These are phyloP conservation scores for Populus deltoides DNA, from an alignment of 345 rosid species.

Conservation along the genomic window DNA sequence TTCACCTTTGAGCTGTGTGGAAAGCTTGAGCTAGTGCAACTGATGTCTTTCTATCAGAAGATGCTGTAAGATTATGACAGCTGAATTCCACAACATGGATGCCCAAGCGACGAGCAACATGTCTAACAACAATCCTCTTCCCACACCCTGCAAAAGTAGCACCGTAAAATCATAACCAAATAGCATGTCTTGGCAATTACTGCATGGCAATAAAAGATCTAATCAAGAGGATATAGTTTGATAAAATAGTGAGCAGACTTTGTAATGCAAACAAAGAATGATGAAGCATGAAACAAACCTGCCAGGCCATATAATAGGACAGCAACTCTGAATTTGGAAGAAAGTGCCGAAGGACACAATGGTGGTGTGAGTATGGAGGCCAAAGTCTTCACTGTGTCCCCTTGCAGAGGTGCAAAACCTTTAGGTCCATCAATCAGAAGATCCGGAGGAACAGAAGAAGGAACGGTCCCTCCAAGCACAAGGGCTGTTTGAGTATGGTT, in stretches of 20 bases:
- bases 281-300: constrained; percentile 43
- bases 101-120: constrained; percentile 71
- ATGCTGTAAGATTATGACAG: constrained; percentile 70
- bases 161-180: neutral
- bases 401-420: constrained; percentile 59
- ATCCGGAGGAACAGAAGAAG: constrained; percentile 81
- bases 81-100: constrained; percentile 90
- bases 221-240: neutral
- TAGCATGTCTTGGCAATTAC: constrained; percentile 3
- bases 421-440: constrained; percentile 47
- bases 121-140: constrained; percentile 80
- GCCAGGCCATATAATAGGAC: constrained; percentile 70
- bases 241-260: neutral
- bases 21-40: constrained; percentile 79
- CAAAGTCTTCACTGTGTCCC: constrained; percentile 56
- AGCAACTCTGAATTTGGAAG: constrained; percentile 87
- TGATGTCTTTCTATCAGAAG: constrained; percentile 75
- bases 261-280: constrained; percentile 12
- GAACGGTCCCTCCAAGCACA: constrained; percentile 80
- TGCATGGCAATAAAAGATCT: constrained; percentile 5
- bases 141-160: constrained; percentile 64
- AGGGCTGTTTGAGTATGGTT: constrained; percentile 77
- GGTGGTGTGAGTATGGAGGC: constrained; percentile 80
- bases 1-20: constrained; percentile 78
- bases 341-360: constrained; percentile 72